Evolutionary conservation across 306 rosid genomes (phyloP), one percentile per base, ranked within the genome.

Genomic region (Lablab purpureus): DNA sequence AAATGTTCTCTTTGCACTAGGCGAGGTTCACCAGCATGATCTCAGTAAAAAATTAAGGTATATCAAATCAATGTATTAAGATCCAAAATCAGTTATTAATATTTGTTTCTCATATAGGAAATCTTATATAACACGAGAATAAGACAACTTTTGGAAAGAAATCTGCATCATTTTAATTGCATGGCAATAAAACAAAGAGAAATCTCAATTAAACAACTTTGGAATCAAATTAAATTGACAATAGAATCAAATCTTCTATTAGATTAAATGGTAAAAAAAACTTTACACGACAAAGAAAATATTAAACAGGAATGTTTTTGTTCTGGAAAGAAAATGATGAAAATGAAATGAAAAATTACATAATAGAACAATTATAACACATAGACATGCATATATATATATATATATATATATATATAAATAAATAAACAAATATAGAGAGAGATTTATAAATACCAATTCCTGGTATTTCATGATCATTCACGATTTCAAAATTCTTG

Each of bases 401-500:
- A 71, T 43, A 68, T 5, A 40, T 46, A 60, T 1, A 34, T 6
- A 34, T 8, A 10, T 0, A 15, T 4, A 79, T 22, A 65, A 21
- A 66, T 43, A 71, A 36, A 68, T 5, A 40, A 36, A 60, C 0
- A 34, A 1, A 34, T 8, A 50, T 27, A 40, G n/a, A 64, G 59
- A 52, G 67, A 4, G 51, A 76, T 37, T 80, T 72, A 46, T 37
- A 77, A 50, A 55, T 92, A 94, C 98, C 97, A 21, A 92, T 88
- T 79, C 94, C 98, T 40, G 97, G 96, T 74, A 88, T 71, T 67
- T 92, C 93, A 77, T 86, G 84, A 69, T 90, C 92, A 32, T 89
- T 89, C 80, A 92, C 89, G 21, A 94, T 89, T 82, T 94, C 98
- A 7, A 88, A 86, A 87, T 94, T 94, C 87, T 92, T 94, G 73